Base-by-base conservation (phyloP, 257 asterid genomes). In the Linaria vulgaris region DNA sequence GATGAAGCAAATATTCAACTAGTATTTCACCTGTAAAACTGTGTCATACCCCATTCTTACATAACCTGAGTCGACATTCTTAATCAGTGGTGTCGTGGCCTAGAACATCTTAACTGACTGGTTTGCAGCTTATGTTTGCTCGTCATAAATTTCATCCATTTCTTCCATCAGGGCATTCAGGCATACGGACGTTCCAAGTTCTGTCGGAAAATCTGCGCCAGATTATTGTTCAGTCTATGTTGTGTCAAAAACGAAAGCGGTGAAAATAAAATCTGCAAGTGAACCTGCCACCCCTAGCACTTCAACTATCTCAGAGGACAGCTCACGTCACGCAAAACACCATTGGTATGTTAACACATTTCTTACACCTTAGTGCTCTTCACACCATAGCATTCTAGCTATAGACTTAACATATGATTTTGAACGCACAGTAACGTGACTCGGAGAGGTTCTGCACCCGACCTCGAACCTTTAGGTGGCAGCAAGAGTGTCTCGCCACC, bases 191-290 rank as follows among this genome's bases (percentile, higher is more conserved):
- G 82, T 88, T 57, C 82, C 90, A 0, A 77, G 69, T 59, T 65
- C 60, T 46, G 46, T 92, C 39, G 80, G 64, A 54, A 87, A 76
- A 71, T 66, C 63, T 1, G 86, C 82, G 49, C 95, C 95, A 1
- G 94, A 85, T 53, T 82, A 73, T 48, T 88, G 97, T 69, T 52
- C 88, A 1, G 85, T 92, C 34, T 82, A 88, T 43, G 79, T 63
- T 3, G 80, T 79, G 23, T 82, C 96, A 2, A 88, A 82, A 72
- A 61, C 44, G 11, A 87, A 73, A 73, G 72, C 74, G 43, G 37
- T 64, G 49, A 77, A 74, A 61, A 63, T 85, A 4, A 92, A 82
- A 69, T 59, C 79, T 53, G 78, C 86, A 19, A 73, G 43, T 52
- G 76, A 77, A 43, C 49, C 89, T 14, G 80, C 77, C 39, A 70